Evolutionary conservation across 129 eudicot genomes (phyloP), one percentile per base, ranked within the genome.

Genomic region (Escallonia rubra): DNA sequence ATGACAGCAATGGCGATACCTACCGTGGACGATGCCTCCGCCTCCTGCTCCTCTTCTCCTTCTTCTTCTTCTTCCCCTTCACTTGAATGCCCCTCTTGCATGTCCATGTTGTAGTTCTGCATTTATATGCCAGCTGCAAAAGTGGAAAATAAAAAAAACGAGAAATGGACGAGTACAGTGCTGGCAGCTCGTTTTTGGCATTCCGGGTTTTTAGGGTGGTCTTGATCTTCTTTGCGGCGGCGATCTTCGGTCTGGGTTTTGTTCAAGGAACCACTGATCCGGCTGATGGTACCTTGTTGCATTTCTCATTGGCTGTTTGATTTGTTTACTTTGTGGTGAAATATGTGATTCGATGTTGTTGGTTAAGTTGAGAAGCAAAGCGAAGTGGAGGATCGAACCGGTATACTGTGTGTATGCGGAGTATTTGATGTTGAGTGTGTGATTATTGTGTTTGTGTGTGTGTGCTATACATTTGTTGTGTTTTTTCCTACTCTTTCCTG

Each of bases 201-300:
- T 54, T 0, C 14, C 59, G 59, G n/a, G 13, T 54, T 54, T 61
- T 56, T 46, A 44, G 65, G 72, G 73, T 41, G 59, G 41, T 79
- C 49, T 73, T 45, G 68, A 43, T 73, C 44, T 65, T 80, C 38
- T 59, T 59, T 56, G 67, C 60, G 10, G 40, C 68, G 65, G 40
- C 61, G 79, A 46, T 86, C 65, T 78, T 72, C 64, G 7, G 64
- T 74, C 72, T 68, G 14, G 51, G 60, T 68, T 56, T 46, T 53
- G 85, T 78, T 57, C 66, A 71, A 49, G 74, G 77, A 61, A 73
- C 83, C 46, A 89, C 96, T 78, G 90, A 89, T 81, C 83, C 87
- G 47, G 71, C 69, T 54, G 93, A 87, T 44, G 84, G 91, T 90
- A 78, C 42, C 15, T 64, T 10, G 66, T 83, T 50, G 38, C 43